A percentile compares a stretch with the other conserved stretches of the same genome.
phyloP scores from a whole-genome alignment of 345 rosid species.

The Boechera retrofracta region DNA sequence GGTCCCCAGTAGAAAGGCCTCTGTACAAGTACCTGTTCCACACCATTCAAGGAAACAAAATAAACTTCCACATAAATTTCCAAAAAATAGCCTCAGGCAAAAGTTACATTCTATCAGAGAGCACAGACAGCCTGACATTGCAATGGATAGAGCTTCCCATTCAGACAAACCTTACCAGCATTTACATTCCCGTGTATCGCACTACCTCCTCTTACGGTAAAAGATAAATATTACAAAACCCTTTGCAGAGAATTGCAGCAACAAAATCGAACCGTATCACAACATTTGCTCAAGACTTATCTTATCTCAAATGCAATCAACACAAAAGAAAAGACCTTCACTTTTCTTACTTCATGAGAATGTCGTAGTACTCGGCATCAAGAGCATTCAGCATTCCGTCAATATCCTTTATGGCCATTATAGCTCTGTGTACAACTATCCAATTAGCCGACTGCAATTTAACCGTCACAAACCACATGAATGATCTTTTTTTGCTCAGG shows the following conservation, averaged over 20 bases:
- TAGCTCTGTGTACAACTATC: slow-evolving; percentile 86
- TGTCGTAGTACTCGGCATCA: slow-evolving; percentile 92
- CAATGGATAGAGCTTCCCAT: background rate
- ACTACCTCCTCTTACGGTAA: background rate
- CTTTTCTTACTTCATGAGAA: slow-evolving; percentile 81
- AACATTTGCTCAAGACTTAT: background rate
- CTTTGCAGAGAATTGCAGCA: background rate
- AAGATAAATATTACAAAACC: background rate
- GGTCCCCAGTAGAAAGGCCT: slow-evolving; percentile 89
- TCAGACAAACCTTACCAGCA: background rate
- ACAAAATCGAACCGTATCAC: slow-evolving; percentile 4
- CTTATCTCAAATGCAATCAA: background rate
- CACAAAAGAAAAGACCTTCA: background rate
- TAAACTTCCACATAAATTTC: background rate
- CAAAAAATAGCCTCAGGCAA: background rate
- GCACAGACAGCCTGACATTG: background rate
- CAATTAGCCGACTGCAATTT: slow-evolving; percentile 78
- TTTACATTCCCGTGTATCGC: background rate
- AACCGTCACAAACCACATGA: background rate
- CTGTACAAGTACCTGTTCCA: slow-evolving; percentile 74
- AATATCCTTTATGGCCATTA: slow-evolving; percentile 92
- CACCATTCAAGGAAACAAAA: slow-evolving; percentile 12
- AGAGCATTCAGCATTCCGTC: slow-evolving; percentile 79
- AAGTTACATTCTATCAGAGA: slow-evolving; percentile 6
- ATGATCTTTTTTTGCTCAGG: background rate